These are phyloP conservation scores for Beauveria rudraprayagi DNA, from an alignment of 2,329 filamentous ascomycete species.

Conservation along the genomic window DNA sequence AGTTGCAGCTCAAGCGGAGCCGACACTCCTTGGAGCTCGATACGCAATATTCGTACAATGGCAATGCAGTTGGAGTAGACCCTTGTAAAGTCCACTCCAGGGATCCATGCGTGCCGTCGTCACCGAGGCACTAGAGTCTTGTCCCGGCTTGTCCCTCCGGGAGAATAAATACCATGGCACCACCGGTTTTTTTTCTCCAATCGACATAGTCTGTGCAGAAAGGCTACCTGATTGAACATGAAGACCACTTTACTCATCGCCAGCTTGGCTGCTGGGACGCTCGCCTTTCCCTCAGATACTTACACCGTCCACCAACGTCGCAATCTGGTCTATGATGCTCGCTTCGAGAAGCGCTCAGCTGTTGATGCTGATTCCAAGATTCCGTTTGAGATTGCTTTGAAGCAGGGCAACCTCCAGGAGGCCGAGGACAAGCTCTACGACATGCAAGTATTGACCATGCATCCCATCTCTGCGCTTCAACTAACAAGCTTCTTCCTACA, in stretches of 20 bases:
- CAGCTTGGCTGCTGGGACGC: slow-evolving; percentile 14
- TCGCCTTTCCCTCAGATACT: slow-evolving; percentile 13
- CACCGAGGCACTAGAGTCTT: neutral
- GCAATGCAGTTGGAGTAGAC: neutral
- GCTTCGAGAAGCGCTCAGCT: slow-evolving; percentile 20
- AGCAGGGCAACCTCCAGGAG: slow-evolving; percentile 37
- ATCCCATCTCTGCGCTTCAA: too few species aligned
- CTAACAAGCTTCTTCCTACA: neutral
- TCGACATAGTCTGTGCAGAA: neutral
- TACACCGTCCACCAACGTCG: slow-evolving; percentile 27
- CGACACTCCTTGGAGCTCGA: neutral
- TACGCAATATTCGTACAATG: neutral
- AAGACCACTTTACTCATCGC: slow-evolving; percentile 16
- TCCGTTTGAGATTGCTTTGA: slow-evolving; percentile 35
- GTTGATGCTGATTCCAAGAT: slow-evolving; percentile 17
- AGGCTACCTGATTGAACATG: slow-evolving; percentile 12
- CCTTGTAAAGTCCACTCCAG: too few species aligned
- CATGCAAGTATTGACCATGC: slow-evolving; percentile 20
- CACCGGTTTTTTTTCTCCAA: neutral
- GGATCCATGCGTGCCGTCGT: neutral
- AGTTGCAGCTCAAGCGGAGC: neutral
- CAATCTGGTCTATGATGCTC: slow-evolving; percentile 11
- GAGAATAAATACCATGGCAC: neutral
- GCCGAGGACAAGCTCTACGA: slow-evolving; percentile 35
- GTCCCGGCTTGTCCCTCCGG: too few species aligned